Evolutionary conservation across 73 alveolate species (phyloP), one percentile per base, ranked within the genome.

Genomic region (Paramecium tetraurelia): DNA sequence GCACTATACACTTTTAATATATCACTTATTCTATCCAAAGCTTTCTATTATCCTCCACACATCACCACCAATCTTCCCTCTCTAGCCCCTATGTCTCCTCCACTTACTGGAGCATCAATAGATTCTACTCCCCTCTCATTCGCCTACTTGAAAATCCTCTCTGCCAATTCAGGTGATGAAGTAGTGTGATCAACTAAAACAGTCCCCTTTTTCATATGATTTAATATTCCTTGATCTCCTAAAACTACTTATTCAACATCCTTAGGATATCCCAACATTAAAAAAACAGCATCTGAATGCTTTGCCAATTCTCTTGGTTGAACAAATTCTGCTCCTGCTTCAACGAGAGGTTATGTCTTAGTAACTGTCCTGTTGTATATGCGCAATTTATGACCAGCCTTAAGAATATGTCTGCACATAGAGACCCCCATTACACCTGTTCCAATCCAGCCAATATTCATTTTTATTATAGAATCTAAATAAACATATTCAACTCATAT

Each of bases 71-170:
- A 94, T 75, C 94, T 92, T 6, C 97, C 99, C 50, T 95, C 96
- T 85, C 95, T 83, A 44, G 99, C 99, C 29, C 99, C 99, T 59
- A 97, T 85, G 40, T 96, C 98, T 38, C 99, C 99, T 18, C 99
- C 99, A 35, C 98, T 93, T 12, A 97, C 99, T 69, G 99, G 99
- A 22, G 99, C 99, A 76, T 97, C 99, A 40, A 96, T 48, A 5
- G 95, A 93, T 33, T 85, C 83, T 24, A 96, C 87, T n/a, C 96
- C 96, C 72, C 85, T 44, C 59, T 84, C 80, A 44, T 38, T 50
- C 5, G 98, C 98, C 63, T 84, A 95, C 29, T 89, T 85, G 58
- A 68, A 92, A 24, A 97, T 97, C 48, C 75, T 48, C 75, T 36
- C 75, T 24, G 99, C 99, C 22, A 96, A 80, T 7, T 92, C 93